A percentile compares a stretch with the other conserved stretches of the same genome.
phyloP scores from a whole-genome alignment of 768 basidiomycete species.

The Chiua virens region DNA sequence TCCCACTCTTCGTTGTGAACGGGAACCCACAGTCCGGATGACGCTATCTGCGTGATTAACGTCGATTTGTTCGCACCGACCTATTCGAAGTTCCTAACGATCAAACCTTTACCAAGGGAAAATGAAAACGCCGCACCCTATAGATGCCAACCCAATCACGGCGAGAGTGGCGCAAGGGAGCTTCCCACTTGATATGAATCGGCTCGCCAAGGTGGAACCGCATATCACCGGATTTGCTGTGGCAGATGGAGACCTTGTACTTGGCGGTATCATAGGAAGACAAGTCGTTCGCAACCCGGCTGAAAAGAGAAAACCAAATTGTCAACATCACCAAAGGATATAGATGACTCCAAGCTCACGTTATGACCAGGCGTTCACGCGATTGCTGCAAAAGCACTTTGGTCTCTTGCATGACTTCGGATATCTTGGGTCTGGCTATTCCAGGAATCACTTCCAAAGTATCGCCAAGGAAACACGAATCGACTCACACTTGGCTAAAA shows the following conservation, averaged over 20 bases:
- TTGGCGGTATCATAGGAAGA: constrained; percentile 76
- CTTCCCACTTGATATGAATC: constrained; percentile 84
- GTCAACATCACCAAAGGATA: neutral
- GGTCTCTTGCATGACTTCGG: constrained; percentile 91
- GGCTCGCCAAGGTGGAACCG: constrained; percentile 91
- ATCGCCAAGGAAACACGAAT: neutral
- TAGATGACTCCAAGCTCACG: constrained; percentile 51
- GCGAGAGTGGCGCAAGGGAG: constrained; percentile 81
- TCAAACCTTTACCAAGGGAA: neutral
- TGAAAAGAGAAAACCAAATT: constrained; percentile 17
- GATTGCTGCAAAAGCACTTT: constrained; percentile 90
- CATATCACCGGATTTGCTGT: constrained; percentile 47
- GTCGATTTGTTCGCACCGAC: constrained; percentile 86
- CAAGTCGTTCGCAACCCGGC: constrained; percentile 82
- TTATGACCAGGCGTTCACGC: constrained; percentile 87
- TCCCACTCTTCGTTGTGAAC: constrained; percentile 93
- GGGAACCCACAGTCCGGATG: constrained; percentile 90
- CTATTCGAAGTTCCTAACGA: constrained; percentile 36
- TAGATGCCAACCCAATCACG: constrained; percentile 97
- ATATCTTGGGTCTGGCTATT: constrained; percentile 81
- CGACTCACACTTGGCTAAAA: constrained; percentile 81
- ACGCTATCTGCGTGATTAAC: constrained; percentile 80
- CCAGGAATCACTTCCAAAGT: constrained; percentile 4
- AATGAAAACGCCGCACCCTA: constrained; percentile 45
- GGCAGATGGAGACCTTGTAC: constrained; percentile 68